Evolutionary conservation across 768 basidiomycete species (phyloP), one percentile per base, ranked within the genome.

Genomic region (Boletus rubropictus): DNA sequence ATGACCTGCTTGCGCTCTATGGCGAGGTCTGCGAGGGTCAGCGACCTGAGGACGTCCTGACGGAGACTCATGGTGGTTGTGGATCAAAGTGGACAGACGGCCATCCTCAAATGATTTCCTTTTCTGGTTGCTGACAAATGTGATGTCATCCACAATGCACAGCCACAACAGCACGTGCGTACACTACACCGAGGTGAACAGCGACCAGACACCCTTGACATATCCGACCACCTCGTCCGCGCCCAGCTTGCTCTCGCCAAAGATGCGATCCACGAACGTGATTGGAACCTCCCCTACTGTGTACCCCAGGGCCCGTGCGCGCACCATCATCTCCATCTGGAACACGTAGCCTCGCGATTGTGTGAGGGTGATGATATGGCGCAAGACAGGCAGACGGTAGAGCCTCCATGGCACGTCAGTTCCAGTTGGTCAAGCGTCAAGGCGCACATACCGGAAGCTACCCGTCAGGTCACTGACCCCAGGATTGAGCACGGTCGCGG

Each of bases 261-360:
- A 94, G 60, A 95, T 84, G 31, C 92, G 79, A 69, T 95, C 92
- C 37, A 94, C 92, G 58, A 95, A 95, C 3, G 91, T 95, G 52
- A 95, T 95, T 1, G 92, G 92, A 21, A 95, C 79, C 65, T 95
- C 92, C 4, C 90, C 92, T 0, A 95, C 82, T 4, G 77, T 80
- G 67, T 91, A 94, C 5, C 89, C 90, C 46, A 89, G 69, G 2
- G 86, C 80, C 18, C 83, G 77, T 5, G 92, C 92, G 1, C 92
- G 80, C 17, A 91, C 92, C 79, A 94, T 94, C 85, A 94, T 95
- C 64, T 95, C 92, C 92, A 95, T 95, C 74, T 95, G 92, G 73
- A 95, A 94, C 25, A 95, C 92, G 57, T 94, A 95, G 8, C 92
- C 92, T 54, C 88, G 87, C 3, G 90, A 91, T 51, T 84, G 77